Conservation (phyloP, 2,329 filamentous ascomycete genomes). For the Penicillium sp. region DNA sequence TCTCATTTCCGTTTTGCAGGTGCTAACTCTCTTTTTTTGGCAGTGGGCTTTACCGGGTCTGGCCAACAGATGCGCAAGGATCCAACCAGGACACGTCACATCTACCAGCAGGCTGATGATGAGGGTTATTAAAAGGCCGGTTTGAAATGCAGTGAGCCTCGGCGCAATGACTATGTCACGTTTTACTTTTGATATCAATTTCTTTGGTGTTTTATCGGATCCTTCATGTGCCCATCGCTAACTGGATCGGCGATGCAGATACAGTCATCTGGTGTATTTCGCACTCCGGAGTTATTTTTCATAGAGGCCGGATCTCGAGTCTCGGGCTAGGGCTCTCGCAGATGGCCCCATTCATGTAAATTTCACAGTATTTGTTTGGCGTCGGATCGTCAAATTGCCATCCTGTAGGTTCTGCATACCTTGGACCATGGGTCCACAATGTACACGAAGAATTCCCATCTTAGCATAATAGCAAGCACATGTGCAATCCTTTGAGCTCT, state of each 20-base stretch:
- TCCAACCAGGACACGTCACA: conserved; percentile 73
- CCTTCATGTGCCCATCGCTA: conserved; percentile 26
- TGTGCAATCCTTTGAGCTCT: too few relatives aligned
- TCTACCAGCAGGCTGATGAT: conserved; percentile 76
- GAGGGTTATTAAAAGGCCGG: conserved; percentile 48
- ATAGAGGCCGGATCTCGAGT: conserved; percentile 18
- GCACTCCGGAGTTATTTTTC: conserved; percentile 16
- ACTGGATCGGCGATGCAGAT: conserved; percentile 29
- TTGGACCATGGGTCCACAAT: too few relatives aligned
- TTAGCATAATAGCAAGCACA: too few relatives aligned
- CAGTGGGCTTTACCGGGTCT: conserved; percentile 94
- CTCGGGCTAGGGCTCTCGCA: background rate
- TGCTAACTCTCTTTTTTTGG: conserved; percentile 22
- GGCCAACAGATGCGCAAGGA: conserved; percentile 96
- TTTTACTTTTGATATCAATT: conserved; percentile 13
- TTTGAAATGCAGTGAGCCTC: background rate
- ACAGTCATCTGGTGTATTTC: conserved; percentile 17
- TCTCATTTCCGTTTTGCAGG: background rate
- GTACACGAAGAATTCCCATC: too few relatives aligned
- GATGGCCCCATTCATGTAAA: background rate
- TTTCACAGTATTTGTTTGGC: background rate
- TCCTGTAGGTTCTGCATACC: too few relatives aligned
- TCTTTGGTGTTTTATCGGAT: conserved; percentile 12
- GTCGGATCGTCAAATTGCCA: background rate
- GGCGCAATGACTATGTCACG: conserved; percentile 9